Percentiles rank a stretch among this genome's conserved stretches.
These are phyloP conservation scores for Kokia cookei DNA, from an alignment of 441 rosid species.

Conservation along the genomic window DNA sequence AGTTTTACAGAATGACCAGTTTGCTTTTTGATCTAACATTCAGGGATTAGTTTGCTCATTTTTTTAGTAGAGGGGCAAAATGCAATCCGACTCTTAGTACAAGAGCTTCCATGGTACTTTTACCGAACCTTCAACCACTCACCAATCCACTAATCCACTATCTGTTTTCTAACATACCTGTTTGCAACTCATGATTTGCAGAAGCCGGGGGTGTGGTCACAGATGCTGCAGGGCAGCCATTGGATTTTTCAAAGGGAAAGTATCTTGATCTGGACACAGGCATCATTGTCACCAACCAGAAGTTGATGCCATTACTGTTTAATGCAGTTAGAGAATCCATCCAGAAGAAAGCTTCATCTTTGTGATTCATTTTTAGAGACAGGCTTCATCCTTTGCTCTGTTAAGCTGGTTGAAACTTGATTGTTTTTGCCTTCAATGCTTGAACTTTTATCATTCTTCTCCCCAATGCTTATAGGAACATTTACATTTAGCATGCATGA, in stretches of 20 bases:
- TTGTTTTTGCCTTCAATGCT: not conserved
- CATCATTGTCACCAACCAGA: conserved; percentile 76
- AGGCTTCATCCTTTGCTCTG: not conserved
- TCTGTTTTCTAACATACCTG: not conserved
- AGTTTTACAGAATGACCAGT: too few species aligned
- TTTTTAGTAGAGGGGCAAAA: too few species aligned
- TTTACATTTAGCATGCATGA: not conserved
- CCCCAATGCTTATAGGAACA: not conserved
- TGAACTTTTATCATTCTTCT: not conserved
- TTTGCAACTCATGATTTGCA: conserved; percentile 26
- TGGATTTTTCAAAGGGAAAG: conserved; percentile 84
- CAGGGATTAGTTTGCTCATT: too few species aligned
- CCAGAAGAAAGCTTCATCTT: conserved; percentile 48
- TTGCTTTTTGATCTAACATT: too few species aligned
- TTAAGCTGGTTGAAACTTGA: not conserved
- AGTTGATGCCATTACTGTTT: conserved; percentile 67
- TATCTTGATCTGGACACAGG: conserved; percentile 64
- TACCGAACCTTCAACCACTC: not conserved
- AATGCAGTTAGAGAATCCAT: conserved; percentile 79
- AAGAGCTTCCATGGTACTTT: too few species aligned
- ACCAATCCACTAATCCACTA: not conserved
- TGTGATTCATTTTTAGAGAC: conserved; percentile 24
- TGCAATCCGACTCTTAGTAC: too few species aligned
- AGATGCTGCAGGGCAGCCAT: conserved; percentile 70
- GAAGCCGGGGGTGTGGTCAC: conserved; percentile 86